Base-by-base conservation (phyloP, 1,284 basidiomycete species). In the Xerocomus cyaneibrunnescens region DNA sequence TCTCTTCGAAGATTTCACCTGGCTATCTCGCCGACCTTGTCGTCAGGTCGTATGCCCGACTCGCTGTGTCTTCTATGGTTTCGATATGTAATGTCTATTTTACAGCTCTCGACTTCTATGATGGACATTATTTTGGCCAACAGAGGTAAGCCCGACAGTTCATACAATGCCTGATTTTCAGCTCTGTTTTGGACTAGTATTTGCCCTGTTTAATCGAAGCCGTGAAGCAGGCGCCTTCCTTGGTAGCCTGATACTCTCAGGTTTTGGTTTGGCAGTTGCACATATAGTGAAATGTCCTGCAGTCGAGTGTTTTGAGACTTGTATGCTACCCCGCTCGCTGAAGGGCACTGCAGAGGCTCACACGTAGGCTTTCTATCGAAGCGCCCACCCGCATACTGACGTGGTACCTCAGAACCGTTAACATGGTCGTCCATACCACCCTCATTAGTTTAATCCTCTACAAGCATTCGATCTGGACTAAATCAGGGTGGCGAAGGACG, bases 141-240 rank as follows among this genome's bases (percentile, higher is more conserved):
- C 8, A 54, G 63, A 58, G 50, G 64, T 66, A 6, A 46, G 65
- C 13, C 13, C 16, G 3, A 1, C 10, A 16, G 17, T 22, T 8
- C 23, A 31, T 12, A 17, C 16, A 21, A 10, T 23, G 1, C 4
- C 1, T 0, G 8, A 5, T 32, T 42, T 22, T 13, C n/a, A 44
- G 7, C 17, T 7, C 21, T 8, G 23, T 31, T 37, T 13, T 23
- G 42, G 8, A 38, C 12, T 22, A 65, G 66, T 64, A 19, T 63
- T 45, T 34, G 58, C 61, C 3, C 31, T 67, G 3, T 65, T 64
- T 30, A 60, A 64, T 40, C 54, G 44, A 19, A 67, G 22, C 36
- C 54, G 50, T 23, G 58, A 32, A 45, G 36, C 45, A 9, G 45
- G 28, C 30, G 0, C 50, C 5, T 50, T 62, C 16, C 41, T 59